A percentile compares a stretch with the other conserved stretches of the same genome.
phyloP scores from a whole-genome alignment of 371 early-diverging fungal species.

The Sporodiniella umbellata region DNA sequence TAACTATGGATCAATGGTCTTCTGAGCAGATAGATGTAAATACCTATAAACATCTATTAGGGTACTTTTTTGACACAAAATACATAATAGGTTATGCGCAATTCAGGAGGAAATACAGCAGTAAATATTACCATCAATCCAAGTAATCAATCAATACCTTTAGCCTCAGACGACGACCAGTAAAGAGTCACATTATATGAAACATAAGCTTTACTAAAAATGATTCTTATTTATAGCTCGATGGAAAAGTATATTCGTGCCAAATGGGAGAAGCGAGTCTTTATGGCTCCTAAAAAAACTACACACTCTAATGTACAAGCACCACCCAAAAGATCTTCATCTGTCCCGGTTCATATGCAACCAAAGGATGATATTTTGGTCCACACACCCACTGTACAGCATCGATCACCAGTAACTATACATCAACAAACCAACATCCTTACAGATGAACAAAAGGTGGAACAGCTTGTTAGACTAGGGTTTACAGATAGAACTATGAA shows the following conservation, averaged over 20 bases:
- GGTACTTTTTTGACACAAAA: neutral
- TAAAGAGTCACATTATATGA: slow-evolving; percentile 17
- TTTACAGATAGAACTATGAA: slow-evolving; percentile 42
- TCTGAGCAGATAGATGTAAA: slow-evolving; percentile 84
- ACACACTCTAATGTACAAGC: slow-evolving; percentile 2
- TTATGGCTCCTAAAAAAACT: slow-evolving; percentile 39
- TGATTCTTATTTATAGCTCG: slow-evolving; percentile 42
- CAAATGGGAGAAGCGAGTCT: slow-evolving; percentile 89
- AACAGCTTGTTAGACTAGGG: slow-evolving; percentile 47
- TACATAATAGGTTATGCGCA: slow-evolving; percentile 47
- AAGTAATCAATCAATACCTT: slow-evolving; percentile 61
- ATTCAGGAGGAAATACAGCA: slow-evolving; percentile 78
- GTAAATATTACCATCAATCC: slow-evolving; percentile 78
- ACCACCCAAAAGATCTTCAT: slow-evolving; percentile 41
- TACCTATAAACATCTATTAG: slow-evolving; percentile 58
- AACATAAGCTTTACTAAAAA: neutral
- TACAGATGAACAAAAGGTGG: slow-evolving; percentile 35
- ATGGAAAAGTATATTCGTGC: slow-evolving; percentile 89
- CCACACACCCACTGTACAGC: slow-evolving; percentile 7
- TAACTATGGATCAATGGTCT: slow-evolving; percentile 92
- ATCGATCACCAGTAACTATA: slow-evolving; percentile 9
- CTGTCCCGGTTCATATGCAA: slow-evolving; percentile 40
- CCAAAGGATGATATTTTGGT: slow-evolving; percentile 5
- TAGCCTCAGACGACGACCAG: slow-evolving; percentile 64
- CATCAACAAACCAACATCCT: slow-evolving; percentile 3